Base-by-base conservation (phyloP, 495 filamentous ascomycete genomes). In the Annulohypoxylon stygium region DNA sequence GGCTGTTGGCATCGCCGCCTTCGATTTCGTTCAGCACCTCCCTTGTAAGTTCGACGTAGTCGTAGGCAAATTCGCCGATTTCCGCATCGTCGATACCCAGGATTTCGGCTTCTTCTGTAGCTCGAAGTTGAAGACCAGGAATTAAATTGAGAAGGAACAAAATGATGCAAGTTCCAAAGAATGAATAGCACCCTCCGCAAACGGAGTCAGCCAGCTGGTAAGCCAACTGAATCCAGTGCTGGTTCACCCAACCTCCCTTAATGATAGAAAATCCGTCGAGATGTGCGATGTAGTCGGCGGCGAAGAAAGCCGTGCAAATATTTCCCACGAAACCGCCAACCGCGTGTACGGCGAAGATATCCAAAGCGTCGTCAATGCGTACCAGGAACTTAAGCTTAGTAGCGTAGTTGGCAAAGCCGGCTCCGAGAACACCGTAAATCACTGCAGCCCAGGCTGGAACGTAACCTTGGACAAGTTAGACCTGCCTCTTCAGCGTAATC, bases 11-110 rank as follows among this genome's bases (percentile, higher is more conserved):
- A 58, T 84, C 83, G n/a, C 61, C 78, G 16, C 62, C 78, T 14
- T 84, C 85, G n/a, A 88, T 86, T 10, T 90, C 84, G 71, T 88
- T 90, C 67, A 93, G 83, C 54, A 97, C 90, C 73, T 98, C 96
- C 59, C 95, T 89, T 43, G 89, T 92, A 67, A 97, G 85, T 83
- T 98, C 95, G 73, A 98, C 95, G 74, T 97, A 98, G 80, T 98
- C 96, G 79, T 99, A 99, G 43, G 96, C 96, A 81, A 97, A 98
- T 84, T 98, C 95, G 79, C 95, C 95, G 78, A 98, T 95, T 83
- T 98, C 94, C 33, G 93, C 90, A 78, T 98, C 95, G 78, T 98
- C 95, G 68, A 97, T 95, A 73, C 95, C 95, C 61, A 95, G 84
- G 41, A 97, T 90, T 81, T 98, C 95, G 36, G 93, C 91, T 67